Evolutionary conservation across 83 land plant genomes (phyloP).

Genomic region (Thuja plicata): DNA sequence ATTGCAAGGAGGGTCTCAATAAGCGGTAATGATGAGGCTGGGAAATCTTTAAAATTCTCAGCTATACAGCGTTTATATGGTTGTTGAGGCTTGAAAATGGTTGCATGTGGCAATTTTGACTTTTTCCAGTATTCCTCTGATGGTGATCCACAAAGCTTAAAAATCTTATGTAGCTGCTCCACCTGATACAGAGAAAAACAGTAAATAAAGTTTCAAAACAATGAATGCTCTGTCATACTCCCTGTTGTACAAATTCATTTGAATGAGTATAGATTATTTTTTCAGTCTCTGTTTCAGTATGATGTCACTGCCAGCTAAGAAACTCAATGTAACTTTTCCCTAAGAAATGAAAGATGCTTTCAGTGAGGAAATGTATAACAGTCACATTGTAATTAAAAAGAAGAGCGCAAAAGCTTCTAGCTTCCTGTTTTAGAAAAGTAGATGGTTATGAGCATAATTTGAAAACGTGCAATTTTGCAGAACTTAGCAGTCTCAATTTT

Average conservation of each 20-base stretch:
- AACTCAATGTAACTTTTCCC: background rate
- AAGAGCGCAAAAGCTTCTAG: background rate
- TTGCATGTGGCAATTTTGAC: constrained; percentile 64
- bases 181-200: constrained; percentile 33
- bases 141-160: constrained; percentile 65
- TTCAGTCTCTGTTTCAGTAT: background rate
- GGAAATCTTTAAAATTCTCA: constrained; percentile 69
- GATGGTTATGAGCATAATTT: too few species aligned
- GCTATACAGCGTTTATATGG: constrained; percentile 65
- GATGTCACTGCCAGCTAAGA: background rate
- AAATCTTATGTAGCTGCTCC: constrained; percentile 73
- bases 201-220: constrained; percentile 3
- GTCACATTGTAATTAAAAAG: background rate
- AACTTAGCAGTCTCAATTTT: too few species aligned
- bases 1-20: constrained; percentile 78
- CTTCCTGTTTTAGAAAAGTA: background rate
- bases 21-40: constrained; percentile 54
- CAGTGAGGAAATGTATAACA: background rate
- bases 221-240: background rate
- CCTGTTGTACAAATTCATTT: background rate
- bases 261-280: background rate
- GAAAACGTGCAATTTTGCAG: too few species aligned
- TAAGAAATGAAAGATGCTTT: background rate
- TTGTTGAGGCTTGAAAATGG: constrained; percentile 66
- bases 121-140: constrained; percentile 64